These are phyloP conservation scores for Sordaria brevicollis DNA, from an alignment of 495 filamentous ascomycete genomes.

Conservation along the genomic window DNA sequence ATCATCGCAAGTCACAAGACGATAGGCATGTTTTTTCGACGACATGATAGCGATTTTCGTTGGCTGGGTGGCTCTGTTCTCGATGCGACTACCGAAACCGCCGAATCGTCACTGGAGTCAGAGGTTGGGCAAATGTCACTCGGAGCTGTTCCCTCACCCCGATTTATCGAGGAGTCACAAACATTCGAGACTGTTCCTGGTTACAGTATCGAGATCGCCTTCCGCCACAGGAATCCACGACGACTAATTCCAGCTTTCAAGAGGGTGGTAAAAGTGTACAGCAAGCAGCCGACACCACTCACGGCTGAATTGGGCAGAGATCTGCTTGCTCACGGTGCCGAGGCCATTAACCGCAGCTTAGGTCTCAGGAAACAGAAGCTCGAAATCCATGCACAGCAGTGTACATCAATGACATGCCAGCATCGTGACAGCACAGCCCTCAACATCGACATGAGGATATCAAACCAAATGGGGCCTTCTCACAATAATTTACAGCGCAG, in stretches of 20 bases:
- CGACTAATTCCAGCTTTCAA: constrained; percentile 19
- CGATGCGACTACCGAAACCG: constrained; percentile 18
- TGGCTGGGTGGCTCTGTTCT: constrained; percentile 30
- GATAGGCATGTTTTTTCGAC: constrained; percentile 34
- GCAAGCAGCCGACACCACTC: constrained; percentile 29
- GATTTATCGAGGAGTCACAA: constrained; percentile 32
- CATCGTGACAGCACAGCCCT: constrained; percentile 26
- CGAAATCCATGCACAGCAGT: constrained; percentile 14
- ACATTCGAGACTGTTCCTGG: constrained; percentile 33
- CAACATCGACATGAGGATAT: constrained; percentile 25
- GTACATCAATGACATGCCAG: constrained; percentile 17
- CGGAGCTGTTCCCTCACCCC: constrained; percentile 28
- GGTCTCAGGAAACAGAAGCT: constrained; percentile 25
- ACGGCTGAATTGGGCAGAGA: constrained; percentile 29
- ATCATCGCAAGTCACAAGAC: constrained; percentile 32
- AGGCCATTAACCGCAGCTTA: constrained; percentile 26
- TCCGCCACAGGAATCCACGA: constrained; percentile 27
- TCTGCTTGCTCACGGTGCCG: constrained; percentile 26
- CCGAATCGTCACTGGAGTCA: constrained; percentile 20
- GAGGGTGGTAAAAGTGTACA: constrained; percentile 24
- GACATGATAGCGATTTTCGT: constrained; percentile 32
- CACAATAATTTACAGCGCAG: constrained; percentile 23
- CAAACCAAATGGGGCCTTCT: constrained; percentile 32
- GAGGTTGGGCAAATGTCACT: constrained; percentile 24
- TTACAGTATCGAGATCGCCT: constrained; percentile 30